Evolutionary conservation across 257 asterid genomes (phyloP).

Genomic region (Jacaranda copaia): DNA sequence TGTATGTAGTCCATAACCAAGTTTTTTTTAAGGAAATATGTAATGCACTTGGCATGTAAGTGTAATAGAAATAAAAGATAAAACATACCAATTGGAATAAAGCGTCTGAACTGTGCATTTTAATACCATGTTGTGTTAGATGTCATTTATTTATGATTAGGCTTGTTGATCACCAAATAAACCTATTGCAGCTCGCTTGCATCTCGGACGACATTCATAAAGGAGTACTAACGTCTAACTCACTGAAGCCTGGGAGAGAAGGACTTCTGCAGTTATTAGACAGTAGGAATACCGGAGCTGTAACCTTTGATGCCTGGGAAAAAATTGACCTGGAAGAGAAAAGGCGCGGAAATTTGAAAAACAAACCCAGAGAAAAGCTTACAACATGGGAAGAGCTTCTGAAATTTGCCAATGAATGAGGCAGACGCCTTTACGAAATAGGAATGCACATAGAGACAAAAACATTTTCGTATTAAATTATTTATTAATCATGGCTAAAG

Average conservation of each 20-base stretch:
- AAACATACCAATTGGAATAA: no score
- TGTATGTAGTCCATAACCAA: no score
- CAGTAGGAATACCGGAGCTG: constrained; percentile 54
- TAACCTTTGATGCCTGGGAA: constrained; percentile 70
- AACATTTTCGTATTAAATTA: not conserved
- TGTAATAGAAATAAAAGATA: no score
- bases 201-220: constrained; percentile 69
- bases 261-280: constrained; percentile 68
- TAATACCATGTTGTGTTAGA: not conserved
- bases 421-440: not conserved
- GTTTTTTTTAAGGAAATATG: no score
- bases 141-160: not conserved
- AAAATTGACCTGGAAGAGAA: constrained; percentile 75
- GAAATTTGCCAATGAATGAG: constrained; percentile 50
- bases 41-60: no score
- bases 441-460: not conserved
- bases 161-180: constrained; percentile 19
- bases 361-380: constrained; percentile 77
- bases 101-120: no score
- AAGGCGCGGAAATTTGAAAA: constrained; percentile 60
- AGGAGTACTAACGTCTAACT: constrained; percentile 51
- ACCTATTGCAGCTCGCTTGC: constrained; percentile 64
- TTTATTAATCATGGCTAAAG: not conserved
- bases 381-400: constrained; percentile 78
- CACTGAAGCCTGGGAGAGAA: constrained; percentile 70